These are phyloP conservation scores for Aspergillus sp. DNA, from an alignment of 2,329 filamentous ascomycete species.

Conservation along the genomic window DNA sequence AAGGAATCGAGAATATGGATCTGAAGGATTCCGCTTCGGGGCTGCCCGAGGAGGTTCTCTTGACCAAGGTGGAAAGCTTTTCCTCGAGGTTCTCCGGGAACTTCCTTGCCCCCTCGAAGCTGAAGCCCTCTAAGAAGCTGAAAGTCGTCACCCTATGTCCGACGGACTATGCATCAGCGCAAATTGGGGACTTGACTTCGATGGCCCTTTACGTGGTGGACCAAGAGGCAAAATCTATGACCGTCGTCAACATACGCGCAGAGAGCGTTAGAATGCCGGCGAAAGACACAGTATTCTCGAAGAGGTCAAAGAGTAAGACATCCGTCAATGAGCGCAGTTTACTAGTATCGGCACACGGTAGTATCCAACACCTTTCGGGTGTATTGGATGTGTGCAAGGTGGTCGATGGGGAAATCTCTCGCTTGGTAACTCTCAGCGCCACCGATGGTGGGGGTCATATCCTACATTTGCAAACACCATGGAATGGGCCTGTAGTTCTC, in stretches of 20 bases:
- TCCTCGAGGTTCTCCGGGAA: constrained; percentile 51
- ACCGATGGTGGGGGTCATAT: constrained; percentile 63
- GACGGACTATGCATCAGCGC: constrained; percentile 31
- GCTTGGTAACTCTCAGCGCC: constrained; percentile 69
- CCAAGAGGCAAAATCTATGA: constrained; percentile 64
- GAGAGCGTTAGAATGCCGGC: constrained; percentile 42
- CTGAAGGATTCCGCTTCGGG: constrained; percentile 72
- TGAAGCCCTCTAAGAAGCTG: constrained; percentile 27
- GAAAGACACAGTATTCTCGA: constrained; percentile 26
- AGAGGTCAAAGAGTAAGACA: constrained; percentile 25
- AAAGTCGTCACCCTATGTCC: constrained; percentile 66
- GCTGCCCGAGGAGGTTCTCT: constrained; percentile 68
- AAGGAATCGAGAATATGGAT: constrained; percentile 71
- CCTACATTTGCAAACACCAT: constrained; percentile 72
- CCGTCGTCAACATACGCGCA: constrained; percentile 64
- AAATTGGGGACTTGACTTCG: constrained; percentile 31
- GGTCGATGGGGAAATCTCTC: constrained; percentile 64
- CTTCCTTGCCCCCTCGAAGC: constrained; percentile 28
- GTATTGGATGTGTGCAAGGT: constrained; percentile 73
- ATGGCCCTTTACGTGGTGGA: constrained; percentile 67
- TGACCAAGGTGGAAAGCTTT: constrained; percentile 69
- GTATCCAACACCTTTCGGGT: constrained; percentile 61
- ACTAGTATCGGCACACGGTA: constrained; percentile 40
- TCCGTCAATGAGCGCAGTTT: constrained; percentile 25
- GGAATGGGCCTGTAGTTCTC: constrained; percentile 70